These are phyloP conservation scores for Peniophora sp. DNA, from an alignment of 1,284 basidiomycete genomes.

Conservation along the genomic window DNA sequence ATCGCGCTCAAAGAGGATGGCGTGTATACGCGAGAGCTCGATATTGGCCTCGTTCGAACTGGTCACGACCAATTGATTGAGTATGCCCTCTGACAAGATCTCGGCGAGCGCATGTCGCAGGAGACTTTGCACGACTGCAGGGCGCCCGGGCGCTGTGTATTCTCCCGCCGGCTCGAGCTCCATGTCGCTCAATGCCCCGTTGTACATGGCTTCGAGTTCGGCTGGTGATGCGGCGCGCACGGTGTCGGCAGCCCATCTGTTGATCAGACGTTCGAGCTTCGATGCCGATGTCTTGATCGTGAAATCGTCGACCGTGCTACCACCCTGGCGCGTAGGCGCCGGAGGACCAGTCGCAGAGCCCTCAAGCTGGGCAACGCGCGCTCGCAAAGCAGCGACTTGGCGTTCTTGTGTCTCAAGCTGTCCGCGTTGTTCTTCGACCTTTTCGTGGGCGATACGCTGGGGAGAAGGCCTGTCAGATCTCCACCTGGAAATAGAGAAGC, in stretches of 20 bases:
- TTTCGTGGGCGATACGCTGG: constrained; percentile 77
- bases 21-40: constrained; percentile 75
- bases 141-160: constrained; percentile 28
- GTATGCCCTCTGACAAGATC: constrained; percentile 67
- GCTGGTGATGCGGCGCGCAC: constrained; percentile 45
- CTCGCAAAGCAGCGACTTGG: constrained; percentile 64
- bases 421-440: constrained; percentile 69
- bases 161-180: constrained; percentile 33
- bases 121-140: constrained; percentile 68
- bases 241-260: constrained; percentile 74
- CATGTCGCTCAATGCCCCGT: constrained; percentile 52
- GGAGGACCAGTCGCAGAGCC: constrained; percentile 29
- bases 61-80: constrained; percentile 71
- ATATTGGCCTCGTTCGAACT: constrained; percentile 74
- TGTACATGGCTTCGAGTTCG: constrained; percentile 43
- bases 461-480: not conserved
- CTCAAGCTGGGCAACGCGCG: constrained; percentile 65
- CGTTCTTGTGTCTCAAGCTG: constrained; percentile 78
- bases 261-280: constrained; percentile 69
- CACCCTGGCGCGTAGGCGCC: constrained; percentile 30
- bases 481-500: constrained; percentile 7
- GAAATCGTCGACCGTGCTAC: constrained; percentile 71
- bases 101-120: constrained; percentile 72
- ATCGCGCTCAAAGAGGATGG: constrained; percentile 74
- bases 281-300: constrained; percentile 79